Base-by-base conservation (phyloP, 495 filamentous ascomycete species). In the Elasticomyces elasticus region DNA sequence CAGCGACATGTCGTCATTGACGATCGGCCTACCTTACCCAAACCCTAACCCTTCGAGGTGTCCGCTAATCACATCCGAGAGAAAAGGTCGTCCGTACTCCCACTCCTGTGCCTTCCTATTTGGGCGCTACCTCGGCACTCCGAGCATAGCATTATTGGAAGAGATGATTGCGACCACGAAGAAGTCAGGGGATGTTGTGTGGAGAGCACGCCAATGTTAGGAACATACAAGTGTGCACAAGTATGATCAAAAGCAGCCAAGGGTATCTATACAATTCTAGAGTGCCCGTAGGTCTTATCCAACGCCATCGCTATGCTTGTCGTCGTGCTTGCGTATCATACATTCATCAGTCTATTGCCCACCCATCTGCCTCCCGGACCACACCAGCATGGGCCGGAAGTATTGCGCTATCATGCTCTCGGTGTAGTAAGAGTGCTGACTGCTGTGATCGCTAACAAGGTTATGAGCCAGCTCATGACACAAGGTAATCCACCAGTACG, bases 391-490 rank as follows among this genome's bases (percentile, higher is more conserved):
- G 15, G 41, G 22, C 45, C 53, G 9, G 28, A 63, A 63, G 25
- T 55, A 57, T 37, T 51, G 30, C 53, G 38, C 54, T 4, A 49
- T 46, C 30, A 63, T 61, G 22, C 53, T 58, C 58, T 63, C 61
- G 11, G 84, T 89, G 62, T 94, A 96, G 65, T 82, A 96, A 54
- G 80, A 84, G 62, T 98, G 92, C 42, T 86, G 80, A 19, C 85
- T 74, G 64, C 83, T 85, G 69, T 95, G 89, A 49, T 81, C 79
- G 20, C 69, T 71, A 12, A 95, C 86, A 28, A 98, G 67, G 64
- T 97, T 97, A 68, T 98, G 92, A 44, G 94, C 90, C 60, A 98
- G 67, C 70, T 98, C 92, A 68, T 98, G 92, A 44, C 87, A 89
- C 54, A 95, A 63, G 13, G 86, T 85, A 42, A 95, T 83, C 78